Conservation (phyloP, 306 rosid genomes). For the Hippophae tibetana region DNA sequence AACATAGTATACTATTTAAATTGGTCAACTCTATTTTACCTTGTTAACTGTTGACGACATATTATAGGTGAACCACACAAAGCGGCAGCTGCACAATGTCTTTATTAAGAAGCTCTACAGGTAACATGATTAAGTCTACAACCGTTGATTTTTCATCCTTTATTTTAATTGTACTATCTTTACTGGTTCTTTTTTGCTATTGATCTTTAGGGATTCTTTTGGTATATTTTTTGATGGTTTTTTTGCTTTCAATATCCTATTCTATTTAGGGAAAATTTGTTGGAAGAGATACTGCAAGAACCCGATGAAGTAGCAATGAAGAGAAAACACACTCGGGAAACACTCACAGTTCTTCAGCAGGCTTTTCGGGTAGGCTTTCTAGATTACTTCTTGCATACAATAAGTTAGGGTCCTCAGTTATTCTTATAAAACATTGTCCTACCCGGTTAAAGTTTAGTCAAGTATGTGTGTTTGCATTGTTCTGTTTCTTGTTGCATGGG, state of each 20-base stretch:
- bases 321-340: slow-evolving; percentile 82
- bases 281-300: slow-evolving; percentile 95
- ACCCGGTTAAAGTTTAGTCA: too few relatives aligned
- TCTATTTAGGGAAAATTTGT: slow-evolving; percentile 66
- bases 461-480: too few relatives aligned
- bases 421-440: too few relatives aligned
- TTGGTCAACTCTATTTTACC: too few relatives aligned
- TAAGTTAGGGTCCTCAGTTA: neutral
- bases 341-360: slow-evolving; percentile 78
- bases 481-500: too few relatives aligned
- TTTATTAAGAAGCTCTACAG: slow-evolving; percentile 91
- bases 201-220: slow-evolving; percentile 9
- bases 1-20: neutral
- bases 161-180: neutral
- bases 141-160: neutral
- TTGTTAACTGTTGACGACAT: too few relatives aligned
- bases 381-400: slow-evolving; percentile 2
- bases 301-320: slow-evolving; percentile 78
- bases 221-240: neutral
- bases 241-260: neutral
- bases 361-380: slow-evolving; percentile 66
- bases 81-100: slow-evolving; percentile 89
- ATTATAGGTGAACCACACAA: slow-evolving; percentile 79
- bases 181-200: slow-evolving; percentile 8
- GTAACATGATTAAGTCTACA: slow-evolving; percentile 21